Conservation (phyloP, 108 stramenopile species). For the Poteriospumella lacustris region DNA sequence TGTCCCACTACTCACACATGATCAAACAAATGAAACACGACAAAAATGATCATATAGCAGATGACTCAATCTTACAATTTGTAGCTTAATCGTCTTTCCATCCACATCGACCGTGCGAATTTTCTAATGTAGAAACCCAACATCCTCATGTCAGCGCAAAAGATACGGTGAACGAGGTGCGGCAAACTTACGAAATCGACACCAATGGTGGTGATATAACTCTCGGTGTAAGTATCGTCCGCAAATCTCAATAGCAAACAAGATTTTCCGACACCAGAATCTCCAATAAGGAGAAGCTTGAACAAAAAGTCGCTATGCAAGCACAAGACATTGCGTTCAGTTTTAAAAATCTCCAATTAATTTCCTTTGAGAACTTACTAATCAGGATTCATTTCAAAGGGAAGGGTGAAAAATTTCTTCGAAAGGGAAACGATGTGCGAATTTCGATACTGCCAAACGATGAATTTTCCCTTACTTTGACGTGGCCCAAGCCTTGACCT, state of each 20-base stretch:
- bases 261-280: constrained; percentile 26
- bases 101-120: constrained; percentile 20
- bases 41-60: neutral
- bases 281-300: constrained; percentile 24
- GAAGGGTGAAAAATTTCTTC: too few species aligned
- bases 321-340: neutral
- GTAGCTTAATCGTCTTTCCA: constrained; percentile 28
- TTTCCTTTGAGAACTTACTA: constrained; percentile 12
- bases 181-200: constrained; percentile 75
- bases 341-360: neutral
- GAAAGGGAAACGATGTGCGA: too few species aligned
- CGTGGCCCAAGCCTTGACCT: too few species aligned
- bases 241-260: constrained; percentile 23
- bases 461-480: too few species aligned
- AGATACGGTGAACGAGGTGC: too few species aligned
- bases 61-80: neutral
- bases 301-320: constrained; percentile 26
- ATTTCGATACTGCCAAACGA: too few species aligned
- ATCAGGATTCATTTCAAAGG: constrained; percentile 25
- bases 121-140: constrained; percentile 11
- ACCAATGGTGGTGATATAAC: constrained; percentile 96
- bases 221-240: constrained; percentile 57
- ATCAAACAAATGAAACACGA: neutral
- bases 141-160: neutral
- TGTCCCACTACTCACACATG: constrained; percentile 55